Evolutionary conservation across 306 rosid species (phyloP).

Genomic region (Fragaria iinumae): DNA sequence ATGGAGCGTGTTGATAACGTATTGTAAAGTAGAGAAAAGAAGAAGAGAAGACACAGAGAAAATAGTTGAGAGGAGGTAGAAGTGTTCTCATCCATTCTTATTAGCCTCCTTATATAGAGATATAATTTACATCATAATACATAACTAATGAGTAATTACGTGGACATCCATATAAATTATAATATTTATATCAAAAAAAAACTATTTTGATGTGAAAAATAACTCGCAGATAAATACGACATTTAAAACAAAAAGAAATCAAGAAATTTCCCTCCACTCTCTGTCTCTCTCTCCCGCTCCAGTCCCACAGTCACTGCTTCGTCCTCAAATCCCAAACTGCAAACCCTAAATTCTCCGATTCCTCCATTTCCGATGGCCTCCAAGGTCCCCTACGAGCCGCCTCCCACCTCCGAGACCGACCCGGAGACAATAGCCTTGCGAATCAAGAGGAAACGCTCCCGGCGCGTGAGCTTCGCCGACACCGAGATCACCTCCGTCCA

Average conservation of each 20-base stretch:
- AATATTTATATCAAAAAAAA: too few relatives aligned
- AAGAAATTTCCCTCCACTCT: conserved; percentile 22
- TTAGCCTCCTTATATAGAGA: too few relatives aligned
- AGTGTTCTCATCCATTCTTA: too few relatives aligned
- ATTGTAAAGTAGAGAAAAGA: too few relatives aligned
- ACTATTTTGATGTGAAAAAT: too few relatives aligned
- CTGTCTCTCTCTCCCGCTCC: background rate
- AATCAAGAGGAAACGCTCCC: conserved; percentile 54
- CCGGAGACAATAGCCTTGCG: conserved; percentile 43
- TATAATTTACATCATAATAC: too few relatives aligned
- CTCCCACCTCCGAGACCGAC: conserved; percentile 50
- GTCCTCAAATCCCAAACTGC: background rate
- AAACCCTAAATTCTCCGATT: conserved; percentile 22
- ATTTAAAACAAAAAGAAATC: background rate
- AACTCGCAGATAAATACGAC: background rate
- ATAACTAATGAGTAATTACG: too few relatives aligned
- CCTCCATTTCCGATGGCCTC: conserved; percentile 44
- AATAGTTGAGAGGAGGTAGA: too few relatives aligned
- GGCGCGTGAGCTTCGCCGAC: conserved; percentile 96
- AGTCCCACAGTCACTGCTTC: background rate
- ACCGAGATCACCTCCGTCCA: conserved; percentile 92
- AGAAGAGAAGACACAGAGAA: too few relatives aligned
- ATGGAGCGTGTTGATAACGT: too few relatives aligned
- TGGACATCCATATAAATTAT: too few relatives aligned
- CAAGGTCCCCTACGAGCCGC: conserved; percentile 33